Conservation (phyloP, 352 stramenopile species). For the Phytophthora pluvialis region DNA sequence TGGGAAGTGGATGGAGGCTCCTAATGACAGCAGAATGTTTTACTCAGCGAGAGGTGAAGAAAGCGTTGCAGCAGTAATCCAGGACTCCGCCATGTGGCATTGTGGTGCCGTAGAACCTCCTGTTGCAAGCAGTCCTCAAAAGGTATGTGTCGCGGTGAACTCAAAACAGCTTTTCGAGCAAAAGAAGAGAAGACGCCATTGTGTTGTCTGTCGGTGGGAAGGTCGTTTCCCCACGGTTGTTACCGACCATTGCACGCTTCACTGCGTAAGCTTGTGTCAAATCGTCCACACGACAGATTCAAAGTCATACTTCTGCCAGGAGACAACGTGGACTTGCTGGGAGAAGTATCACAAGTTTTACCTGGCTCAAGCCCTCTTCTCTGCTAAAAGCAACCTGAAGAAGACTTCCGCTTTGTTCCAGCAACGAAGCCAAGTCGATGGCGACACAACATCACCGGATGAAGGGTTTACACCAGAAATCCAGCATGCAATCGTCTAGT, state of each 20-base stretch:
- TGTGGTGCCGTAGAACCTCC: no score
- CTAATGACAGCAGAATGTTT: no score
- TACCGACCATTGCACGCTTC: slow-evolving; percentile 25
- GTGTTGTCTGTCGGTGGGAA: slow-evolving; percentile 26
- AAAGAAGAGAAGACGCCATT: slow-evolving; percentile 20
- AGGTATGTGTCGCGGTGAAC: background rate
- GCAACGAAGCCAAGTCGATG: no score
- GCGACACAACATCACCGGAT: no score
- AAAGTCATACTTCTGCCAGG: slow-evolving; percentile 18
- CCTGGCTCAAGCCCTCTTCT: slow-evolving; percentile 15
- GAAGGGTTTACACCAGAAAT: no score
- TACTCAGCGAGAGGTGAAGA: no score
- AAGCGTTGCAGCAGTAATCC: no score
- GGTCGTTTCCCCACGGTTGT: slow-evolving; percentile 11
- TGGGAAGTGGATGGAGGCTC: no score
- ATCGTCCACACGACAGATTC: slow-evolving; percentile 3
- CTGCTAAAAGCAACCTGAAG: slow-evolving; percentile 10
- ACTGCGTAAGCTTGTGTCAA: slow-evolving; percentile 22
- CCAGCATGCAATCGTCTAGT: no score
- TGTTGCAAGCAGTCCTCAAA: slow-evolving; percentile 7
- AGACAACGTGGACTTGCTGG: slow-evolving; percentile 22
- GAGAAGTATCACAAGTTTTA: slow-evolving; percentile 27
- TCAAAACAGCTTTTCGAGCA: slow-evolving; percentile 24
- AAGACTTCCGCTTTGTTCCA: no score
- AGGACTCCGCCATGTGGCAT: no score